Evolutionary conservation across 306 rosid species (phyloP), one percentile per base, ranked within the genome.

Genomic region (Sindora glabra): DNA sequence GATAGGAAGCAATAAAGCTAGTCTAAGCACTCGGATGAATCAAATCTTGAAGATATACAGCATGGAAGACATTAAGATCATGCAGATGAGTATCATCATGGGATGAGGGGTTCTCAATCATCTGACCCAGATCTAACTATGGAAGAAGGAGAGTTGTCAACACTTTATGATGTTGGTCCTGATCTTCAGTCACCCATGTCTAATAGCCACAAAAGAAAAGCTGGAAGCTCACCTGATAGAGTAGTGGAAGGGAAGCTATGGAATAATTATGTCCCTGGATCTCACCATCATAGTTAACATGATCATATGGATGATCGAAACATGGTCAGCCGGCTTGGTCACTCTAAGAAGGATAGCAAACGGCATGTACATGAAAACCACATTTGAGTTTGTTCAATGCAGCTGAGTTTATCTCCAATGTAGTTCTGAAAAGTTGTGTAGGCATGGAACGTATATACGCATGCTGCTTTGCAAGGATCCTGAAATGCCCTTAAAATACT

Each of bases 121-220:
- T 29, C 65, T 26, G 89, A 75, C 38, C 70, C 59, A 11, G 89
- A 80, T 68, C 75, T 59, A 32, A 79, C 81, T 38, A 80, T 86
- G 65, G 99, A 89, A 76, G 99, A 92, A 71, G 96, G 99, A 15
- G 99, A 92, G 81, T 64, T 89, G 11, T 77, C 83, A 0, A 71
- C 66, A 5, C 68, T 66, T 29, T 79, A 86, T 37, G 87, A 76
- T 23, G 45, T 62, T 13, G 81, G 62, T 5, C 14, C 5, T n/a
- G 85, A 77, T 61, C 62, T 30, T 59, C 76, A 72, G 19, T 89
- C 95, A 3, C 90, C 94, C 16, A 92, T 78, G 69, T 78, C 80
- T 1, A 79, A 68, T 70, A 79, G 56, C 67, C 83, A 81, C 42
- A 94, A 89, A 87, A 86, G 95, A 63, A 94, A 80, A 81, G 83